phyloP scores from a whole-genome alignment of 306 rosid species.

The Ceratonia siliqua region DNA sequence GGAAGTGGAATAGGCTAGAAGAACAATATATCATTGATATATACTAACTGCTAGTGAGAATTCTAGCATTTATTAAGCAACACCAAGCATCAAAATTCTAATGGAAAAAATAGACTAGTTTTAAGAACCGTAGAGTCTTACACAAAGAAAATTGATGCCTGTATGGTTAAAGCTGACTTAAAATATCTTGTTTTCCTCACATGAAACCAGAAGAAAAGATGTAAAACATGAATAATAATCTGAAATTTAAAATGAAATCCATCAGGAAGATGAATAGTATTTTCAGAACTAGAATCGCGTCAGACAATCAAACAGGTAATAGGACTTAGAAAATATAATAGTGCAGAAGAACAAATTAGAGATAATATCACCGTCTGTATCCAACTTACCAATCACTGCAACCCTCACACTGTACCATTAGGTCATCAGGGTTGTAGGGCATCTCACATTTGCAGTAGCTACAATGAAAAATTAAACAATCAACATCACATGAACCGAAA shows the following conservation, averaged over 20 bases:
- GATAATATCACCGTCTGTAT: conserved; percentile 7
- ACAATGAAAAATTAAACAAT: conserved; percentile 38
- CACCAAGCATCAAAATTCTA: conserved; percentile 7
- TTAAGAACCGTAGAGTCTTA: conserved; percentile 11
- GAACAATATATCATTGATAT: not conserved
- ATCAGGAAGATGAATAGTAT: conserved; percentile 22
- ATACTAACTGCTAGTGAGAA: too few species aligned
- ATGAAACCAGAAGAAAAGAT: conserved; percentile 29
- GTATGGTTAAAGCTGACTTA: conserved; percentile 26
- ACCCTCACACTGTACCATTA: conserved; percentile 96
- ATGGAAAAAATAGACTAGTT: conserved; percentile 9
- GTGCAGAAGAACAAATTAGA: conserved; percentile 3
- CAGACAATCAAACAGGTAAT: conserved; percentile 24
- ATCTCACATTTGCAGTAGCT: conserved; percentile 99
- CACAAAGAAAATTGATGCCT: conserved; percentile 26
- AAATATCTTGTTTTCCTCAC: conserved; percentile 27
- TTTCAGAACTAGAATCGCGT: conserved; percentile 8
- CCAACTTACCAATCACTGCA: conserved; percentile 90
- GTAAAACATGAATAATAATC: conserved; percentile 26
- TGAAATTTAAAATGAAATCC: conserved; percentile 33
- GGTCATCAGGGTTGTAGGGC: conserved; percentile 98
- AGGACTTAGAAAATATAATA: conserved; percentile 18
- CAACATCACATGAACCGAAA: conserved; percentile 30
- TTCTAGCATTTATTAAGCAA: too few species aligned
- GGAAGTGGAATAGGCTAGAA: not conserved